Base-by-base conservation (phyloP, 2,329 filamentous ascomycete genomes). In the Diaporthe vexans region DNA sequence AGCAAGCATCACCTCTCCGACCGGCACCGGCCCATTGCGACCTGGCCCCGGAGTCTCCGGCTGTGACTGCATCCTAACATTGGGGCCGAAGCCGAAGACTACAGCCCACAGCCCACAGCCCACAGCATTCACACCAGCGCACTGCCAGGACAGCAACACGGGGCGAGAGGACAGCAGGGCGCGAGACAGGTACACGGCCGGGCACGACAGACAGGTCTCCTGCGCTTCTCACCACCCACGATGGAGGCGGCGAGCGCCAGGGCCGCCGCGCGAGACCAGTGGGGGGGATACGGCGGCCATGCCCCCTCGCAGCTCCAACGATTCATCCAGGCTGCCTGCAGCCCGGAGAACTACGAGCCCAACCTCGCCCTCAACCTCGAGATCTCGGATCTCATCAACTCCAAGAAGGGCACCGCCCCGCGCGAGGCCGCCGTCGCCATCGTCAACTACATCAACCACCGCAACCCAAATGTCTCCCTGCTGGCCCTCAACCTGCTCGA, bases 231-330 rank as follows among this genome's bases (percentile, higher is more conserved):
- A 68, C 63, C 63, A 65, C 56, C 24, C n/a, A 84, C 79, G 78
- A 94, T 98, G 96, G 96, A 98, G 91, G 96, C 97, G 82, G 93
- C 95, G 82, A 97, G 95, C 83, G 95, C 95, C 85, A 93, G 97
- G 83, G 97, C 97, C 88, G 97, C 96, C 81, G 94, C 95, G 80
- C 92, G 96, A 86, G 96, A 98, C 88, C 95, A 95, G 84, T 98
- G 97, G 90, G 92, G 92, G 85, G 93, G 93, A 82, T 93, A 94
- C 85, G 92, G 92, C 82, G 91, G 94, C 82, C 70, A 76, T 26
- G 91, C 93, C 73, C 91, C 94, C 77, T 96, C 95, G 74, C 95
- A 95, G 82, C 91, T 99, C 76, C 95, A 97, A 86, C 94, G 97
- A 85, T 98, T 95, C 85, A 97, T 99, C 84, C 92, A 97, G 83